phyloP scores from a whole-genome alignment of 2,329 filamentous ascomycete genomes.

The Rutstroemia sp. region DNA sequence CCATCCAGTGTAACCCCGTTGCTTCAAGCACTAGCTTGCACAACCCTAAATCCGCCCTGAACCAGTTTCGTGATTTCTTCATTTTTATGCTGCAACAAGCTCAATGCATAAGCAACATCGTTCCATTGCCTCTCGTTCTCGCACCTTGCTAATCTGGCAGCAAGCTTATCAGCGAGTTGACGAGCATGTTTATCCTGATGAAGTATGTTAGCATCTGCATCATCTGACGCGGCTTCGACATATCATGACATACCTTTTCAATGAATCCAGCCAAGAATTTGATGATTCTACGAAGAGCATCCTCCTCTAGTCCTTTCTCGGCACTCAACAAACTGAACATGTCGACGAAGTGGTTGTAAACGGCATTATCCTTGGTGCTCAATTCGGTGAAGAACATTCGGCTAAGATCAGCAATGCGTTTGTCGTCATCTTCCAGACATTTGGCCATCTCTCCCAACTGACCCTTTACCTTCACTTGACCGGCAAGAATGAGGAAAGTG shows the following conservation, averaged over 20 bases:
- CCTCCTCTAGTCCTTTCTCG: conserved; percentile 73
- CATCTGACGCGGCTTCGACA: neutral
- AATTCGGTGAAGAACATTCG: conserved; percentile 98
- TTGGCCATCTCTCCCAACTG: conserved; percentile 99
- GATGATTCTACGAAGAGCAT: conserved; percentile 77
- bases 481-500: conserved; percentile 92
- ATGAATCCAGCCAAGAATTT: conserved; percentile 94
- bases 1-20: neutral
- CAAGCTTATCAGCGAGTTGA: conserved; percentile 86
- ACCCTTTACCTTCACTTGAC: conserved; percentile 98
- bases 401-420: conserved; percentile 85
- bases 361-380: conserved; percentile 95
- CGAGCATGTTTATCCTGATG: conserved; percentile 90
- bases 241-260: conserved; percentile 66
- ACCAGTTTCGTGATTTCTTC: conserved; percentile 78
- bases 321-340: conserved; percentile 94
- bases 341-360: conserved; percentile 99
- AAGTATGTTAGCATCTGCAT: conserved; percentile 14
- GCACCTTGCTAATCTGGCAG: conserved; percentile 74
- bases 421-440: conserved; percentile 93
- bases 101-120: conserved; percentile 88
- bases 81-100: conserved; percentile 85
- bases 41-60: conserved; percentile 66
- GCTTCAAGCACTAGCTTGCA: conserved; percentile 47
- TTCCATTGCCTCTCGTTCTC: conserved; percentile 96